phyloP scores from a whole-genome alignment of 805 yeast species.

The Candida hispaniensis region DNA sequence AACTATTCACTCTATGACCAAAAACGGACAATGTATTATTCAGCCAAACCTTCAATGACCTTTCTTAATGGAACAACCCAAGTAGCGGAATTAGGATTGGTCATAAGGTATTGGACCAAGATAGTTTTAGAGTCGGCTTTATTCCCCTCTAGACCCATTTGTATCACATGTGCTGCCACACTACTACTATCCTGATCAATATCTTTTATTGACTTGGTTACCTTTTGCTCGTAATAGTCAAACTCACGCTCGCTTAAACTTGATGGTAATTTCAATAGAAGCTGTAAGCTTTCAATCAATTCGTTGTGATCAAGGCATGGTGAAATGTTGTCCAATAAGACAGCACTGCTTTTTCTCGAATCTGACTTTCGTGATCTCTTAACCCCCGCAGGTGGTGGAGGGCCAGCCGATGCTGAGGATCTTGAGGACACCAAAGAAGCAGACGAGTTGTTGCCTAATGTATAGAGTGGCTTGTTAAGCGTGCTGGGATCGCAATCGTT shows the following conservation, averaged over 20 bases:
- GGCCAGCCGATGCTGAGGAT: slow-evolving; percentile 6
- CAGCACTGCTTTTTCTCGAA: slow-evolving; percentile 4
- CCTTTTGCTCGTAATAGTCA: slow-evolving; percentile 22
- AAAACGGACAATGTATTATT: too few relatives aligned
- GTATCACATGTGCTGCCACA: slow-evolving; percentile 25
- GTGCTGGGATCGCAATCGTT: slow-evolving; percentile 8
- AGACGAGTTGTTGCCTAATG: slow-evolving; percentile 6
- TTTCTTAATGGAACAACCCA: slow-evolving; percentile 66
- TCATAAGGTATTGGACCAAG: slow-evolving; percentile 44
- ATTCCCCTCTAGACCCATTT: slow-evolving; percentile 25
- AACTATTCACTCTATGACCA: too few relatives aligned
- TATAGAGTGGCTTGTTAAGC: slow-evolving; percentile 8
- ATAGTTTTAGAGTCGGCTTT: slow-evolving; percentile 29
- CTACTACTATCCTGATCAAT: slow-evolving; percentile 20
- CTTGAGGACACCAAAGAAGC: slow-evolving; percentile 2
- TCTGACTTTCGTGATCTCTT: slow-evolving; percentile 9
- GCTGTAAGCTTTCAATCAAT: slow-evolving; percentile 2
- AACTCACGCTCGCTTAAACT: slow-evolving; percentile 20
- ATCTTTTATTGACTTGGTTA: slow-evolving; percentile 18
- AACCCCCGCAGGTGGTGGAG: slow-evolving; percentile 13
- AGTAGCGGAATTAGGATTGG: slow-evolving; percentile 42
- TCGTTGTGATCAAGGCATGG: slow-evolving; percentile 4
- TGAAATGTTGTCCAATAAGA: background rate
- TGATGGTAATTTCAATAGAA: slow-evolving; percentile 3
- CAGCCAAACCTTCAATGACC: slow-evolving; percentile 33